These are phyloP conservation scores for Paracoccidioides brasiliensis DNA, from an alignment of 2,329 filamentous ascomycete species.

Conservation along the genomic window DNA sequence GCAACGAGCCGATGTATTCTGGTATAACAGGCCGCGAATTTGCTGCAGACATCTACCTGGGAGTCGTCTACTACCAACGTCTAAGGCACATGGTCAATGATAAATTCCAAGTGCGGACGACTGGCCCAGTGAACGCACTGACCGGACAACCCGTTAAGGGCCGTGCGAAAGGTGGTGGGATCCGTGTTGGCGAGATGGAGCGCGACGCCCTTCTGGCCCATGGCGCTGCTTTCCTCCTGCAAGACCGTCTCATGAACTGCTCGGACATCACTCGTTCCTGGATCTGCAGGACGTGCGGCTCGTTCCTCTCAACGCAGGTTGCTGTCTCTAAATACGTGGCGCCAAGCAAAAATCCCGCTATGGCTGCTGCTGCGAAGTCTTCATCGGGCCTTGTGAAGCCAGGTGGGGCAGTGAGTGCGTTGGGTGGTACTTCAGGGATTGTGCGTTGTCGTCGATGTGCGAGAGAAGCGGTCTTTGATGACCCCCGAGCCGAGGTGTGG, in stretches of 20 bases:
- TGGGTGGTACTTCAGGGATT: constrained; percentile 45
- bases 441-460: constrained; percentile 75
- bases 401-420: constrained; percentile 43
- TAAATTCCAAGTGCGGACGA: constrained; percentile 96
- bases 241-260: constrained; percentile 94
- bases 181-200: constrained; percentile 99
- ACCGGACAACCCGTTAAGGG: constrained; percentile 97
- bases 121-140: constrained; percentile 75
- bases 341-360: constrained; percentile 11
- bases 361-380: constrained; percentile 11
- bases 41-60: constrained; percentile 88
- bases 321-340: constrained; percentile 22
- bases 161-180: constrained; percentile 89
- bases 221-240: constrained; percentile 85
- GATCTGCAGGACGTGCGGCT: constrained; percentile 80
- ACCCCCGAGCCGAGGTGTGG: constrained; percentile 65
- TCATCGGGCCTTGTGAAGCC: constrained; percentile 21
- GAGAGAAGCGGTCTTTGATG: constrained; percentile 44
- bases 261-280: constrained; percentile 83
- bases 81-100: constrained; percentile 99
- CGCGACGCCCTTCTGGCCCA: constrained; percentile 89
- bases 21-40: constrained; percentile 93
- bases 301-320: constrained; percentile 71
- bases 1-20: constrained; percentile 97
- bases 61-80: constrained; percentile 95